Evolutionary conservation across 2,329 filamentous ascomycete genomes (phyloP).

Genomic region (Botrytis hyacinthi): DNA sequence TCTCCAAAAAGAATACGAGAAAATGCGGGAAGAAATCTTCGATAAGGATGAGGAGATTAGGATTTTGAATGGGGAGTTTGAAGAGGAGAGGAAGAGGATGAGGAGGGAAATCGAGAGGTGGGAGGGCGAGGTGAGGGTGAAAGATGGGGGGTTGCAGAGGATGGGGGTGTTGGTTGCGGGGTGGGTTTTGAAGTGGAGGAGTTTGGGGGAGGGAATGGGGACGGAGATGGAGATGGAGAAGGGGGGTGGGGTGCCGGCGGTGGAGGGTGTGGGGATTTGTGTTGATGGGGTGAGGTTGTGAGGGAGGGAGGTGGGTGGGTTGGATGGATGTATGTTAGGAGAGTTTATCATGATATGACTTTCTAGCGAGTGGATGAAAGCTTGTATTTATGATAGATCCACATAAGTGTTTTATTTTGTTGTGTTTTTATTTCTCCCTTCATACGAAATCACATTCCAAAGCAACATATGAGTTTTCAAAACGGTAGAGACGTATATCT

Average conservation of each 20-base stretch:
- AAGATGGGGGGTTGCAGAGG: background rate
- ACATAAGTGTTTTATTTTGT: no score
- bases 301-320: no score
- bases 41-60: background rate
- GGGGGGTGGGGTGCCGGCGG: background rate
- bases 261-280: background rate
- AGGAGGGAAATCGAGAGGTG: background rate
- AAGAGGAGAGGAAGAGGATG: background rate
- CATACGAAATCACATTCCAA: no score
- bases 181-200: background rate
- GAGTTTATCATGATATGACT: no score
- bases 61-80: background rate
- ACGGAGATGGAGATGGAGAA: background rate
- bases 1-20: accelerated
- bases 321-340: no score
- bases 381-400: no score
- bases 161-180: background rate
- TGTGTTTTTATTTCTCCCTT: no score
- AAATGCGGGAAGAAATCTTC: background rate
- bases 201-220: background rate
- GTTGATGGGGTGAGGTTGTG: background rate
- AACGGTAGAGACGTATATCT: background rate
- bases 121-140: background rate
- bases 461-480: background rate
- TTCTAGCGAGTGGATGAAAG: no score